Conservation (phyloP, 768 basidiomycete species). For the Tricholoma matsutake region DNA sequence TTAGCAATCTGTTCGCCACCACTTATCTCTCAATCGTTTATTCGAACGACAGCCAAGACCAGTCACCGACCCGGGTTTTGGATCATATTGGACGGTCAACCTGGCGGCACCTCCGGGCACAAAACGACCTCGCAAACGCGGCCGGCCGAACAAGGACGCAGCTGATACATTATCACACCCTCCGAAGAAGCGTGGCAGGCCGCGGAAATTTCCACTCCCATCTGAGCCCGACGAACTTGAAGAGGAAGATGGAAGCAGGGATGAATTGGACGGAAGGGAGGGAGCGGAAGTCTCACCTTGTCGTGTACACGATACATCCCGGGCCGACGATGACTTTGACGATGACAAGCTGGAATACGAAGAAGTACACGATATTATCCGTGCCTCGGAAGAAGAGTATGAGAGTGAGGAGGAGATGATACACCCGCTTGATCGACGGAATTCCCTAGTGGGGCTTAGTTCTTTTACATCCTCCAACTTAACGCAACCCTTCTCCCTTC, state of each 20-base stretch:
- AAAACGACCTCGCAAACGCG: slow-evolving; percentile 80
- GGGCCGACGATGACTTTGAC: neutral
- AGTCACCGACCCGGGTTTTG: slow-evolving; percentile 82
- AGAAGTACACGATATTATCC: slow-evolving; percentile 15
- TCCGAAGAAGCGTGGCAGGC: slow-evolving; percentile 40
- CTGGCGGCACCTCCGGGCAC: slow-evolving; percentile 81
- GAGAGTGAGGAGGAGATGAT: slow-evolving; percentile 69
- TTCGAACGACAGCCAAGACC: slow-evolving; percentile 83
- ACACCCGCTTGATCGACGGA: slow-evolving; percentile 42
- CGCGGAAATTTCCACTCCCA: slow-evolving; percentile 26
- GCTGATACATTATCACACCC: slow-evolving; percentile 17
- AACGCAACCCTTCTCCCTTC: slow-evolving; percentile 36
- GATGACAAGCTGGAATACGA: slow-evolving; percentile 15
- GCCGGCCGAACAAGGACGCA: slow-evolving; percentile 52
- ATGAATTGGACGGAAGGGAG: slow-evolving; percentile 1
- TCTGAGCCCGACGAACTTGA: slow-evolving; percentile 9
- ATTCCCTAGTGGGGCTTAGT: slow-evolving; percentile 36
- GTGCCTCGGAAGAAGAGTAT: slow-evolving; percentile 49
- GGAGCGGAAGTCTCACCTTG: neutral
- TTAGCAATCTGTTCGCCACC: slow-evolving; percentile 87
- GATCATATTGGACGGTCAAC: slow-evolving; percentile 91
- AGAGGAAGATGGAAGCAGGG: slow-evolving; percentile 19
- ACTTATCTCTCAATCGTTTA: slow-evolving; percentile 76
- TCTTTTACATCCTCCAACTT: slow-evolving; percentile 28
- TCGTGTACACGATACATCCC: neutral